These are phyloP conservation scores for Penicillium sp. DNA, from an alignment of 2,329 filamentous ascomycete species.

Conservation along the genomic window DNA sequence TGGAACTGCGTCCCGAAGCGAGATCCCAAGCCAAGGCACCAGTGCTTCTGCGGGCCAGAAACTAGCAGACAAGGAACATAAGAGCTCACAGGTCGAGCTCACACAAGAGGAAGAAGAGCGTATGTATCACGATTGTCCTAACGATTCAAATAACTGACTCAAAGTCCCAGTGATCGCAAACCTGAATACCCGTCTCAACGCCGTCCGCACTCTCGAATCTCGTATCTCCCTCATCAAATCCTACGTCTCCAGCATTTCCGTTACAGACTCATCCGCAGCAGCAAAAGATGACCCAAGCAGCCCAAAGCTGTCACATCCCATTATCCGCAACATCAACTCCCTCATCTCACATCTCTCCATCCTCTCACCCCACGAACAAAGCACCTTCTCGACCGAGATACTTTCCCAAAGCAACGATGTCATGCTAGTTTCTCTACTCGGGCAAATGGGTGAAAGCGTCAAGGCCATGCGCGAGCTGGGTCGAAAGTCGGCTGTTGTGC, in stretches of 20 bases:
- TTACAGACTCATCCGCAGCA: slow-evolving; percentile 63
- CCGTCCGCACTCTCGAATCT: slow-evolving; percentile 87
- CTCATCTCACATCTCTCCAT: slow-evolving; percentile 82
- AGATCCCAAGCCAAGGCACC: slow-evolving; percentile 27
- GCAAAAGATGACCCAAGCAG: slow-evolving; percentile 36
- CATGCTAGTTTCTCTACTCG: slow-evolving; percentile 73
- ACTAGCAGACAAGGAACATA: slow-evolving; percentile 24
- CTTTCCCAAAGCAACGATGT: slow-evolving; percentile 83
- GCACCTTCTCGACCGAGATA: slow-evolving; percentile 70
- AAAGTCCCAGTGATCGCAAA: slow-evolving; percentile 58
- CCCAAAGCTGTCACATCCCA: slow-evolving; percentile 67
- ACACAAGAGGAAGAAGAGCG: slow-evolving; percentile 67
- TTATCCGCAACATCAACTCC: slow-evolving; percentile 86
- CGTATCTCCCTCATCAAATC: slow-evolving; percentile 71
- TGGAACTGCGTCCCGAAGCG: slow-evolving; percentile 72
- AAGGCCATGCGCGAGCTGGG: slow-evolving; percentile 73
- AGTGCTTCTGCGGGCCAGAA: slow-evolving; percentile 15
- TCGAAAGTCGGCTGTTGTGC: slow-evolving; percentile 69
- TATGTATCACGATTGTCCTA: slow-evolving; percentile 37
- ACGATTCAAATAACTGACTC: slow-evolving; percentile 19
- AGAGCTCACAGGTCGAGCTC: slow-evolving; percentile 42
- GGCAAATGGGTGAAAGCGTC: slow-evolving; percentile 73
- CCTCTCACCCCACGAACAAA: slow-evolving; percentile 70
- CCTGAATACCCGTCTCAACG: slow-evolving; percentile 86
- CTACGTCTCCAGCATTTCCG: slow-evolving; percentile 73